Conservation (phyloP, 2,329 filamentous ascomycete genomes). For the Xylaria sp. region DNA sequence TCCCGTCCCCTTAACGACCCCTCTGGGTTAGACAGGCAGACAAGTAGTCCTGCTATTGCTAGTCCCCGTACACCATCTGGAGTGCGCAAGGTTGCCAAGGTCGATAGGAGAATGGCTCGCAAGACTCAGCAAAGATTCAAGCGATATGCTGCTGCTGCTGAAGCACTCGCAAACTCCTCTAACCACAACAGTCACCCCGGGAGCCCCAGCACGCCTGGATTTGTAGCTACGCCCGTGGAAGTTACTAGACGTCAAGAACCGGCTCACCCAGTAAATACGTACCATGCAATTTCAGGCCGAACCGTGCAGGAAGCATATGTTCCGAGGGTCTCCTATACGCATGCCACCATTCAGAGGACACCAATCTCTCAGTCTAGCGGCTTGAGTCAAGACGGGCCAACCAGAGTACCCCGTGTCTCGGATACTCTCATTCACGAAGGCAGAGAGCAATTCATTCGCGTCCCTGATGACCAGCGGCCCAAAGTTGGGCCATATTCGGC, state of each 20-base stretch:
- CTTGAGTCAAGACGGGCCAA: neutral
- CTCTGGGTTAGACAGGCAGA: conserved; percentile 12
- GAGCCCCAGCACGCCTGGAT: conserved; percentile 27
- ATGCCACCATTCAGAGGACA: conserved; percentile 10
- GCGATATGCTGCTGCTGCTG: conserved; percentile 43
- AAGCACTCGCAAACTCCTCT: conserved; percentile 37
- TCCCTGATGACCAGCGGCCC: conserved; percentile 36
- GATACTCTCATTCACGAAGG: conserved; percentile 21
- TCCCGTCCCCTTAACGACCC: conserved; percentile 13
- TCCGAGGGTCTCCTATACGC: conserved; percentile 10
- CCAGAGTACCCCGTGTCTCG: conserved; percentile 13
- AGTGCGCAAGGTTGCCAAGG: conserved; percentile 34
- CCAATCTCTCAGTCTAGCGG: neutral
- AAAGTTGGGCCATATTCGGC: conserved; percentile 42
- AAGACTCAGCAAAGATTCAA: conserved; percentile 42
- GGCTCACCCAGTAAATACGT: conserved; percentile 21
- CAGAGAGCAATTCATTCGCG: conserved; percentile 33
- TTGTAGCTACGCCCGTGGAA: conserved; percentile 29
- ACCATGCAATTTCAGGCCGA: conserved; percentile 13
- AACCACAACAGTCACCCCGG: conserved; percentile 22
- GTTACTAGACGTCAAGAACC: conserved; percentile 31
- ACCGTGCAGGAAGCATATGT: conserved; percentile 7
- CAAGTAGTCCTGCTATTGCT: conserved; percentile 27
- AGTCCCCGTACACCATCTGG: conserved; percentile 30
- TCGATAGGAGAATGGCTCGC: conserved; percentile 38